phyloP scores from a whole-genome alignment of 2,329 filamentous ascomycete species.

The Cryphonectria naterciae region DNA sequence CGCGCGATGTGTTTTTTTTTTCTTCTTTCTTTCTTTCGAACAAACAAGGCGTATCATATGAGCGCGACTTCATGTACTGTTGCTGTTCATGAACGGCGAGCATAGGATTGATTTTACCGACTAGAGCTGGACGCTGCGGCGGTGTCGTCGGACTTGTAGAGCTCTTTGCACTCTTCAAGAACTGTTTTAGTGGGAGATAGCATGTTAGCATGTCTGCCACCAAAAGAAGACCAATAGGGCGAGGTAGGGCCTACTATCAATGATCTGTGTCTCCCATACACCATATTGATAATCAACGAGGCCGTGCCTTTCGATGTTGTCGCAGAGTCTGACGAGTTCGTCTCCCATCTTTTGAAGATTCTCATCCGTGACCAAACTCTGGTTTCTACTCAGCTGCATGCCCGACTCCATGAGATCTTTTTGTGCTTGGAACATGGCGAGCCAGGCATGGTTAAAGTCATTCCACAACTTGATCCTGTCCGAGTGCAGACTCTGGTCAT shows the following conservation, averaged over 20 bases:
- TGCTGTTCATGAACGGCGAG: conserved; percentile 13
- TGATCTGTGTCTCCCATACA: conserved; percentile 92
- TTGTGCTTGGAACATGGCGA: conserved; percentile 80
- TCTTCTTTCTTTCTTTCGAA: not conserved
- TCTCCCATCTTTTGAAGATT: conserved; percentile 79
- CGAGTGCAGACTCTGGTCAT: conserved; percentile 75
- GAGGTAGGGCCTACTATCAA: conserved; percentile 67
- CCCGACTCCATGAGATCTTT: conserved; percentile 72
- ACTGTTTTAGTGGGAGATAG: conserved; percentile 29
- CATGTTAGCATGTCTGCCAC: conserved; percentile 17
- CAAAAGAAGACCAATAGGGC: not conserved
- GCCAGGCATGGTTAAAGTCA: conserved; percentile 93
- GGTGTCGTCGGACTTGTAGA: conserved; percentile 21
- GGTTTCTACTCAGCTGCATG: conserved; percentile 58
- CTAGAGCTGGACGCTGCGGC: conserved; percentile 5
- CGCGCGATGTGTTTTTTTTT: conserved; percentile 3
- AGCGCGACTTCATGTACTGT: conserved; percentile 25
- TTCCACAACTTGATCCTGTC: conserved; percentile 87
- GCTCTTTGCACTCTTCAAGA: conserved; percentile 42
- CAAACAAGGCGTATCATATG: not conserved
- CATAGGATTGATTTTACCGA: conserved; percentile 11
- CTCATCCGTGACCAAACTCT: conserved; percentile 69
- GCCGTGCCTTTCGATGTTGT: conserved; percentile 87
- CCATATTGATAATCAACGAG: conserved; percentile 97
- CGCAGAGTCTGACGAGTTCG: conserved; percentile 80